Base-by-base conservation (phyloP, 108 stramenopile genomes). In the Discostella stelligeroides region DNA sequence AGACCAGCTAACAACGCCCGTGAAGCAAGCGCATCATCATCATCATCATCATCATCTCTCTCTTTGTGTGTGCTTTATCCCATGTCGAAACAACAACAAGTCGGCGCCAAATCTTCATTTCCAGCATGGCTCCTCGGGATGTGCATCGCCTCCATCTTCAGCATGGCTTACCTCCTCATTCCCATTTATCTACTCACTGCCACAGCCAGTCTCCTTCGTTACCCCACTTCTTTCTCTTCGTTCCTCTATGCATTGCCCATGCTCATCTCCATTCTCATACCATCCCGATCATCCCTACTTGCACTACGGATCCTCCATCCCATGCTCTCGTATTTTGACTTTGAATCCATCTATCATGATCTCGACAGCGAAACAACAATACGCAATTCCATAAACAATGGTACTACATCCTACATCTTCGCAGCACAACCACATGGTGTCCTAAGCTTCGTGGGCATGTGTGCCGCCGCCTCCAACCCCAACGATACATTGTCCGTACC, bases 291-390 rank as follows among this genome's bases (percentile, higher is more conserved):
- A 15, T 72, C 82, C 20, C 64, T 70, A 21, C 41, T 57, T 15
- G 30, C 56, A 28, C 29, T 72, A 1, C 73, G 69, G 11, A 25
- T 68, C 0, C 45, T 85, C 21, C 21, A 37, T 20, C 83, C 83
- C 11, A 79, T 90, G 81, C 61, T 82, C 18, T 66, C 82, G 50
- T 90, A 88, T 66, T 90, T 90, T 63, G 86, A 87, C 66, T 90
- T 73, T 65, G 86, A 86, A 54, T 79, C 77, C 60, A 65, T 76
- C 34, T 56, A 49, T 38, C 85, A 88, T n/a, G n/a, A n/a, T 68
- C 34, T 58, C 6, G 67, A 84, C 11, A 79, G 81, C 18, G 46
- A 66, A 34, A 68, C 83, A 37, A 56, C 73, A 17, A 60, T 70
- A 5, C 29, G 72, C 18, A 15, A 41, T 60, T 24, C 67, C 12